Conservation (phyloP, 2,329 filamentous ascomycete species). For the Graphilbum sp. region DNA sequence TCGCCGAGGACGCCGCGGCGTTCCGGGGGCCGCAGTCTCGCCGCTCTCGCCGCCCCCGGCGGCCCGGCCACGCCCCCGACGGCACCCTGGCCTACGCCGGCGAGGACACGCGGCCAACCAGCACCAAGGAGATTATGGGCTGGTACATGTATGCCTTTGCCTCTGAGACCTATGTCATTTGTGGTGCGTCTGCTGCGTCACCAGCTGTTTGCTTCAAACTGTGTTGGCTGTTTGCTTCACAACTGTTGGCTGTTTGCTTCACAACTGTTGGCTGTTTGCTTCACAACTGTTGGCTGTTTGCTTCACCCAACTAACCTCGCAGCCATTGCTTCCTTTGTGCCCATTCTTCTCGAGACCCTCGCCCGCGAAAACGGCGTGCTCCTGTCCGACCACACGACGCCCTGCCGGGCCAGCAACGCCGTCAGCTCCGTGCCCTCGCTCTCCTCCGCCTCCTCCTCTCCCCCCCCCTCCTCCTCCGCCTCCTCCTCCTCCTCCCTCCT, state of each 20-base stretch:
- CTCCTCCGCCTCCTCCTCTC: not conserved
- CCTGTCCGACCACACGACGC: slow-evolving; percentile 55
- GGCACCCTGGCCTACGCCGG: slow-evolving; percentile 39
- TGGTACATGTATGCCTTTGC: slow-evolving; percentile 98
- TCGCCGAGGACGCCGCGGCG: not conserved
- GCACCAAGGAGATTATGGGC: slow-evolving; percentile 68
- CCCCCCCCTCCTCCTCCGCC: slow-evolving; percentile 2
- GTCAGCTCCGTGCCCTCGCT: slow-evolving; percentile 9
- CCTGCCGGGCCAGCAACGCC: slow-evolving; percentile 55
- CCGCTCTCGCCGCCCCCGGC: not conserved
- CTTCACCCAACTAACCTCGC: slow-evolving; percentile 4
- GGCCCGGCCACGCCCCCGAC: not conserved
- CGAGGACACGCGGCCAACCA: slow-evolving; percentile 81
- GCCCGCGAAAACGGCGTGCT: slow-evolving; percentile 85
- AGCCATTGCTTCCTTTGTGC: slow-evolving; percentile 64
- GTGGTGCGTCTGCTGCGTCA: slow-evolving; percentile 41
- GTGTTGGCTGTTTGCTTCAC: too few species aligned
- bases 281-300: too few species aligned
- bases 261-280: too few species aligned
- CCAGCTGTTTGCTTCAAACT: too few species aligned
- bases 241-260: too few species aligned
- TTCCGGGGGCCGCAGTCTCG: not conserved
- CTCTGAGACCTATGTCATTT: slow-evolving; percentile 90
- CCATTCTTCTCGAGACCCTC: slow-evolving; percentile 85
- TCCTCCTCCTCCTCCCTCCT: slow-evolving; percentile 4